Evolutionary conservation across 2,329 filamentous ascomycete species (phyloP), one percentile per base, ranked within the genome.

Genomic region (Furcasterigmium sp.): DNA sequence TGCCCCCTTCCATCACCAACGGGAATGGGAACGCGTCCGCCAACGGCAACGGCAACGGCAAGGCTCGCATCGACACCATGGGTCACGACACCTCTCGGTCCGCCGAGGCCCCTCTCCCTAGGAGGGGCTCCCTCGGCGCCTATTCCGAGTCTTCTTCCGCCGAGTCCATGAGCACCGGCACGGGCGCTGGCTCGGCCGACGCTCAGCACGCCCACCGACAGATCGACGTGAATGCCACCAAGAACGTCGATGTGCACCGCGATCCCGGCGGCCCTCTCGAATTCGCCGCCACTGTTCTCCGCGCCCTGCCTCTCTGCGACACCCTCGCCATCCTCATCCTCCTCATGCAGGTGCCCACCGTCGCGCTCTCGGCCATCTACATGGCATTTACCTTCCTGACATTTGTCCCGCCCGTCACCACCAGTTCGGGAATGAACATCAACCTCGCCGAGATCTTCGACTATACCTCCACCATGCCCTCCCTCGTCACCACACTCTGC

Each of bases 271-370:
- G 85, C 45, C 81, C 87, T 38, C 68, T 95, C 53, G 83, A 87
- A 55, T 74, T 94, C 51, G 85, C 86, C 50, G 79, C 87, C 53
- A 95, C 90, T 43, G 91, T 97, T 56, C 80, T 97, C 61, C 83
- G 82, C 57, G 89, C 90, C 41, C 91, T 91, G 57, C 91, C 91
- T 42, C 82, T 95, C 59, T 87, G 89, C 69, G 91, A 97, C 69
- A 95, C 91, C 48, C 88, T 96, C 67, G 90, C 91, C 61, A 95
- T 97, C 58, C 82, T 97, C 63, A 95, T 96, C 67, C 87, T 96
- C 56, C 80, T 97, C 53, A 86, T 96, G 66, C 91, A 95, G 61
- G 81, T 96, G 9, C 91, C 91, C 23, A 88, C 91, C 18, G 84
- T 91, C 56, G 83, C 91, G 46, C 77, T 96, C 56, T 91, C 90